These are phyloP conservation scores for Didymella exigua DNA, from an alignment of 2,329 filamentous ascomycete species.

Conservation along the genomic window DNA sequence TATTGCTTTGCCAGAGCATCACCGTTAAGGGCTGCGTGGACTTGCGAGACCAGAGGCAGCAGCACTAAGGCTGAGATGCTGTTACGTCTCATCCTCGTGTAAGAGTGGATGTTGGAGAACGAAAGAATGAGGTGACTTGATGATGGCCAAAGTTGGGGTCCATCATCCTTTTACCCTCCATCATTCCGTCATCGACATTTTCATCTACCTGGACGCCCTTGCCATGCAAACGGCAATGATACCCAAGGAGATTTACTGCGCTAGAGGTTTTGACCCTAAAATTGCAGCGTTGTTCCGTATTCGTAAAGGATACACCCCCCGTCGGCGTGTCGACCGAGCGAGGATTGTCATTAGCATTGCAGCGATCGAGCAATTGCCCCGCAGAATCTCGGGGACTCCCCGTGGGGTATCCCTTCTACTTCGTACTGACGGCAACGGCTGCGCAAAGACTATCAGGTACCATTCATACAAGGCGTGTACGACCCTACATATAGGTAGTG, in stretches of 20 bases:
- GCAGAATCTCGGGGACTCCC: slow-evolving; percentile 10
- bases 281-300: slow-evolving; percentile 3
- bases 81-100: neutral
- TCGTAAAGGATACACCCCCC: neutral
- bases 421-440: neutral
- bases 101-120: neutral
- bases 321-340: slow-evolving; percentile 11
- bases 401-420: slow-evolving; percentile 7
- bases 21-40: slow-evolving; percentile 31
- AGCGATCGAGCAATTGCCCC: slow-evolving; percentile 5
- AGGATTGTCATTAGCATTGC: slow-evolving; percentile 12
- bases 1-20: slow-evolving; percentile 39
- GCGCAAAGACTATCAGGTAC: neutral
- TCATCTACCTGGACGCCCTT: neutral
- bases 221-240: slow-evolving; percentile 7
- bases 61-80: slow-evolving; percentile 1
- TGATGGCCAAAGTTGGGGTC: neutral
- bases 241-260: neutral
- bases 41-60: slow-evolving; percentile 2
- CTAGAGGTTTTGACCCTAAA: neutral
- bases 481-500: neutral
- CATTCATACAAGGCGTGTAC: neutral
- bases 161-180: neutral
- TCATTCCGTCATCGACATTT: neutral
- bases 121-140: neutral